Evolutionary conservation across 2,329 filamentous ascomycete species (phyloP).

Genomic region (Bipolaris oryzae): DNA sequence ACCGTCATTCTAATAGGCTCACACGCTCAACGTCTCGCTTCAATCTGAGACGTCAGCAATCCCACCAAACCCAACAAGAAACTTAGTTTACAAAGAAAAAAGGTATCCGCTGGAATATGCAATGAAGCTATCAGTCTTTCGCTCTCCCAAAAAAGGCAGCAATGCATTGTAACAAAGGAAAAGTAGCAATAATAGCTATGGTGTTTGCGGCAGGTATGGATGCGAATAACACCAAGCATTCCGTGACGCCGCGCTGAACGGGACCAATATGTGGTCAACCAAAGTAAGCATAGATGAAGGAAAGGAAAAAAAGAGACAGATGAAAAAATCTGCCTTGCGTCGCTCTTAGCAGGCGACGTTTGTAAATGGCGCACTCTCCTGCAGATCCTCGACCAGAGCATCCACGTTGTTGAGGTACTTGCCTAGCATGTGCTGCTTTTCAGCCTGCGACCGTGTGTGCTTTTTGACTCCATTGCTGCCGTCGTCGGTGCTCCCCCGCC

Average conservation of each 20-base stretch:
- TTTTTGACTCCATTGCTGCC: slow-evolving; percentile 34
- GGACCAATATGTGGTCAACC: slow-evolving; percentile 17
- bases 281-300: slow-evolving; percentile 17
- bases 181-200: slow-evolving; percentile 15
- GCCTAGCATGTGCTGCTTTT: slow-evolving; percentile 81
- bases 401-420: slow-evolving; percentile 79
- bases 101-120: slow-evolving; percentile 30
- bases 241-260: slow-evolving; percentile 37
- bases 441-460: slow-evolving; percentile 68
- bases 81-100: slow-evolving; percentile 26
- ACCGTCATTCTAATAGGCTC: neutral
- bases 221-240: slow-evolving; percentile 20
- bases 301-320: slow-evolving; percentile 13
- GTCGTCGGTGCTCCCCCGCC: slow-evolving; percentile 40
- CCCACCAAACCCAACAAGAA: slow-evolving; percentile 15
- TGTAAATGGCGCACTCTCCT: slow-evolving; percentile 70
- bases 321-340: neutral
- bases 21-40: neutral
- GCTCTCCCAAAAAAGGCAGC: slow-evolving; percentile 1
- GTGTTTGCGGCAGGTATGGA: slow-evolving; percentile 12
- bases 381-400: slow-evolving; percentile 82
- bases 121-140: slow-evolving; percentile 18
- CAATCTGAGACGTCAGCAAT: slow-evolving; percentile 5
- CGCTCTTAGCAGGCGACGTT: slow-evolving; percentile 37
- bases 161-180: slow-evolving; percentile 20